These are phyloP conservation scores for Euphorbia celastroides DNA, from an alignment of 441 rosid genomes.

Conservation along the genomic window DNA sequence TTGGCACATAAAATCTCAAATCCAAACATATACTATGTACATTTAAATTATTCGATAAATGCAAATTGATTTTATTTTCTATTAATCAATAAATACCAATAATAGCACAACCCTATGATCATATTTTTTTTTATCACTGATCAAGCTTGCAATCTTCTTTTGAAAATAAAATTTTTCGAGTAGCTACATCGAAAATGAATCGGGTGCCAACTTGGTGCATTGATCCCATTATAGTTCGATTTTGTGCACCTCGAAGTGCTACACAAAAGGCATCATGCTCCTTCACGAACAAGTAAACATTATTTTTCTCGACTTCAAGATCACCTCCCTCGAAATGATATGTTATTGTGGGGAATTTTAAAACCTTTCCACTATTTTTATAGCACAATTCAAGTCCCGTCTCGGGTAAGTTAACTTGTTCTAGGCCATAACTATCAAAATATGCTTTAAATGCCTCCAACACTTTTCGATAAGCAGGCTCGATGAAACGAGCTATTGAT, in stretches of 20 bases:
- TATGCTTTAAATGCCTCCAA: background rate
- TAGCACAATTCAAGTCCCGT: background rate
- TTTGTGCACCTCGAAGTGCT: background rate
- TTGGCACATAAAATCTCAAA: too few relatives aligned
- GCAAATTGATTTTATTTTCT: too few relatives aligned
- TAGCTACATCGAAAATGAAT: background rate
- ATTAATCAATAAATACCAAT: too few relatives aligned
- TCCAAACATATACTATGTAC: too few relatives aligned
- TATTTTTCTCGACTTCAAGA: background rate
- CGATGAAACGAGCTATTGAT: background rate
- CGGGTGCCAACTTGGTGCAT: background rate
- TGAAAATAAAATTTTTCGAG: background rate
- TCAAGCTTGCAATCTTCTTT: background rate
- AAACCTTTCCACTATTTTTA: background rate
- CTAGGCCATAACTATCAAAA: background rate
- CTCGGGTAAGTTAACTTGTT: background rate
- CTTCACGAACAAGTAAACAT: background rate
- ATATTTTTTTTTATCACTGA: too few relatives aligned
- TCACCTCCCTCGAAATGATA: background rate
- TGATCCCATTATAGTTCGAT: background rate
- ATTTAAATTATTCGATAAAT: too few relatives aligned
- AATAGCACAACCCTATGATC: too few relatives aligned
- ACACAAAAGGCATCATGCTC: background rate
- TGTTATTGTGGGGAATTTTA: background rate
- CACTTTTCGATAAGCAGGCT: background rate